Base-by-base conservation (phyloP, 306 rosid species). In the Lupinus albus region DNA sequence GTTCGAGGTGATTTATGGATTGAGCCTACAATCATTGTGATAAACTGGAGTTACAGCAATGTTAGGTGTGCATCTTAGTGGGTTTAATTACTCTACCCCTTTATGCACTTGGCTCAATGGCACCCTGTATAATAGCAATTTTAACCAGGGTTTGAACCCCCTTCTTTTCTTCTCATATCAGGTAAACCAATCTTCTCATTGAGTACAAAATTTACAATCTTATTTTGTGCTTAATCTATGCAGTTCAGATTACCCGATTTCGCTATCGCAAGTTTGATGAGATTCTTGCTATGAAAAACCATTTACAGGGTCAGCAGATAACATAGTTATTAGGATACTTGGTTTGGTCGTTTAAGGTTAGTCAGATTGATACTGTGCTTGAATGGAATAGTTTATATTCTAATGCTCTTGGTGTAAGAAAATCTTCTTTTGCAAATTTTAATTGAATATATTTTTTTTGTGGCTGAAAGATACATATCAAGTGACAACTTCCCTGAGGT, bases 61-160 rank as follows among this genome's bases (percentile, higher is more conserved):
- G 30, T 25, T 25, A 25, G 30, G 4, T 25, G 30, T 25, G 30
- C 2, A 25, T 25, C 30, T 25, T 25, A 25, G 30, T 25, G 1
- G 30, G 30, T 25, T 25, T 25, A 25, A 25, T 55, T 52, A 74
- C 68, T 68, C 70, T n/a, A 84, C 72, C 76, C 74, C 76, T 81
- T 63, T 71, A 67, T 58, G 38, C 96, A 90, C 71, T 79, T 88
- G 74, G 97, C 95, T 60, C 96, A 93, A 80, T 93, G 99, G 99
- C 99, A 93, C 79, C 99, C 99, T 3, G 84, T 90, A 52, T 82
- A 88, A 86, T 85, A 82, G 74, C 86, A 52, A 21, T 72, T 81
- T 50, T 74, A 74, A 80, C 25, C 71, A 8, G 92, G 95, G 92
- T 86, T 61, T 77, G 76, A 73, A 70, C 86, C 88, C 84, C 64